Percentiles rank a stretch among this genome's conserved stretches.
phyloP scores from a whole-genome alignment of 345 rosid genomes.

The Isatis tinctoria region DNA sequence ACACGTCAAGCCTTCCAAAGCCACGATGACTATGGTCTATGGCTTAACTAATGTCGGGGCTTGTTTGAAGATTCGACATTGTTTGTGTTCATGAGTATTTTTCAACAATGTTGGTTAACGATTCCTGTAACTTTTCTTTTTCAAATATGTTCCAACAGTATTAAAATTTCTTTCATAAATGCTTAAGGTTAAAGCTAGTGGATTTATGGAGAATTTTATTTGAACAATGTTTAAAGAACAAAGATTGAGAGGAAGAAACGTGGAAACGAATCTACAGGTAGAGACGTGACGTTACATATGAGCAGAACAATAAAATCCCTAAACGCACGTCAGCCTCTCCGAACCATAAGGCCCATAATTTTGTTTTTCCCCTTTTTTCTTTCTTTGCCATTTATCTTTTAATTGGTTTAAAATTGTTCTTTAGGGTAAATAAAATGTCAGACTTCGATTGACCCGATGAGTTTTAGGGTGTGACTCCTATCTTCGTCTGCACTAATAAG shows the following conservation, averaged over 20 bases:
- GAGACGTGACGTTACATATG: slow-evolving; percentile 39
- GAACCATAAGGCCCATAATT: slow-evolving; percentile 17
- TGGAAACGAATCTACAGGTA: slow-evolving; percentile 35
- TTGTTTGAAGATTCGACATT: neutral
- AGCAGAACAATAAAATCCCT: slow-evolving; percentile 31
- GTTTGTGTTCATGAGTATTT: neutral
- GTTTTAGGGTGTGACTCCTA: slow-evolving; percentile 36
- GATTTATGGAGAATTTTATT: neutral
- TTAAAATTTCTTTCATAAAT: neutral
- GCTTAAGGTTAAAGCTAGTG: neutral
- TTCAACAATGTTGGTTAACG: neutral
- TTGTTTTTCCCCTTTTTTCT: neutral
- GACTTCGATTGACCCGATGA: slow-evolving; percentile 35
- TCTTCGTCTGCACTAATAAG: slow-evolving; percentile 34
- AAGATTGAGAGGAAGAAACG: slow-evolving; percentile 15
- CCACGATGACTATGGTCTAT: neutral
- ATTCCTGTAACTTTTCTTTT: neutral
- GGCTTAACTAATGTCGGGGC: neutral
- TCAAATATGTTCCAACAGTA: too few species aligned
- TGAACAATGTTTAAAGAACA: neutral
- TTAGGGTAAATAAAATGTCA: slow-evolving; percentile 38
- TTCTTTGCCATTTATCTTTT: neutral
- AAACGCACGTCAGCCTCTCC: slow-evolving; percentile 32
- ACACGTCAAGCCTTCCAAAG: neutral
- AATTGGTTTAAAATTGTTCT: slow-evolving; percentile 14